A percentile compares a stretch with the other conserved stretches of the same genome.
Conservation (phyloP, 179 eudicot species). For the Beta corolliflora region DNA sequence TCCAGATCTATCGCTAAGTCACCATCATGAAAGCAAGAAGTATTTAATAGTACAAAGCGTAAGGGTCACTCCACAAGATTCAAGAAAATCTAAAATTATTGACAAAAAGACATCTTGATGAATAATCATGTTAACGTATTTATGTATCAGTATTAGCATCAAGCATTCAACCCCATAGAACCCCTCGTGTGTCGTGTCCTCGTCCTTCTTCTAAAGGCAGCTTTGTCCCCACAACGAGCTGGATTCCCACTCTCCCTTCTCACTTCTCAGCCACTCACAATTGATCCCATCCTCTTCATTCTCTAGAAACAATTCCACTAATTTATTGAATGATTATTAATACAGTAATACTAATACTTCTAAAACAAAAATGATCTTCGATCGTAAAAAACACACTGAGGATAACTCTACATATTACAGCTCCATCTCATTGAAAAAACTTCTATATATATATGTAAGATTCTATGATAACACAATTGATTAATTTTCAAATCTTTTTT, state of each 20-base stretch:
- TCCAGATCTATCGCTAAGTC: background rate
- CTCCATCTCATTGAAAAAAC: too few relatives aligned
- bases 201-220: constrained; percentile 2
- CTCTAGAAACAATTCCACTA: background rate
- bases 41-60: background rate
- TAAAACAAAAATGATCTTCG: too few relatives aligned
- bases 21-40: background rate
- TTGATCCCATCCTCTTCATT: background rate
- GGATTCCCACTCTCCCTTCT: background rate
- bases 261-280: background rate
- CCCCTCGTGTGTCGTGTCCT: too few relatives aligned
- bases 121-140: background rate
- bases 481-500: too few relatives aligned
- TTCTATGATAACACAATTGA: too few relatives aligned
- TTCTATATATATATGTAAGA: too few relatives aligned
- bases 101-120: background rate
- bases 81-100: background rate
- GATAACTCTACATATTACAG: too few relatives aligned
- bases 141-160: too few relatives aligned
- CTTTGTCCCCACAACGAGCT: constrained; percentile 1
- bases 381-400: too few relatives aligned
- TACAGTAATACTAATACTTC: too few relatives aligned
- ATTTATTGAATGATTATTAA: background rate
- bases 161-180: background rate
- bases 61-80: background rate